phyloP scores from a whole-genome alignment of 1,139 yeast species.

The Blastobotrys apis region DNA sequence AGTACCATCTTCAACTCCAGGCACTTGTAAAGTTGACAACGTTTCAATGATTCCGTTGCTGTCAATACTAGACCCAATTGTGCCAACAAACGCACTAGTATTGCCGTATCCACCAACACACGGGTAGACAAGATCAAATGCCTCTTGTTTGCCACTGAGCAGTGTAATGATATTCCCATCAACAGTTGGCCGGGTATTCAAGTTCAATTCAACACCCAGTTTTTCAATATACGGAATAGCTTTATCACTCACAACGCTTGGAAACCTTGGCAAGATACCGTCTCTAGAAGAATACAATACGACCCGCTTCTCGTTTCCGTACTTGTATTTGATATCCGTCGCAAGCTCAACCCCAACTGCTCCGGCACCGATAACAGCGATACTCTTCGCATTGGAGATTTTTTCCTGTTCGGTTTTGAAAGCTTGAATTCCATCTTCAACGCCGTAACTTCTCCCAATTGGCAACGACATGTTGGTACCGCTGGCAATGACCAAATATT shows the following conservation, averaged over 20 bases:
- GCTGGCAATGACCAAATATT: constrained; percentile 17
- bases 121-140: constrained; percentile 17
- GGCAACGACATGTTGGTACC: constrained; percentile 15
- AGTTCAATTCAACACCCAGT: constrained; percentile 17
- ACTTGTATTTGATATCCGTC: constrained; percentile 24
- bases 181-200: constrained; percentile 12
- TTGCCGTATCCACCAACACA: constrained; percentile 18
- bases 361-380: constrained; percentile 26
- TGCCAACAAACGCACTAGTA: constrained; percentile 11
- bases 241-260: constrained; percentile 10
- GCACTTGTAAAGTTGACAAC: constrained; percentile 19
- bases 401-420: constrained; percentile 7
- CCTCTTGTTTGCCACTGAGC: constrained; percentile 12
- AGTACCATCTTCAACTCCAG: constrained; percentile 5
- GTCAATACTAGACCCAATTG: constrained; percentile 10
- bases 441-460: constrained; percentile 9
- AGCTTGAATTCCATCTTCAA: not conserved
- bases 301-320: constrained; percentile 18
- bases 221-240: constrained; percentile 14
- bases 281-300: constrained; percentile 16
- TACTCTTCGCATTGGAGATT: constrained; percentile 16
- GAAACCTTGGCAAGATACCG: constrained; percentile 17
- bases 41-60: constrained; percentile 16
- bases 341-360: constrained; percentile 27
- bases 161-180: constrained; percentile 4